Base-by-base conservation (phyloP, 495 filamentous ascomycete genomes). In the Penicillium steckii region DNA sequence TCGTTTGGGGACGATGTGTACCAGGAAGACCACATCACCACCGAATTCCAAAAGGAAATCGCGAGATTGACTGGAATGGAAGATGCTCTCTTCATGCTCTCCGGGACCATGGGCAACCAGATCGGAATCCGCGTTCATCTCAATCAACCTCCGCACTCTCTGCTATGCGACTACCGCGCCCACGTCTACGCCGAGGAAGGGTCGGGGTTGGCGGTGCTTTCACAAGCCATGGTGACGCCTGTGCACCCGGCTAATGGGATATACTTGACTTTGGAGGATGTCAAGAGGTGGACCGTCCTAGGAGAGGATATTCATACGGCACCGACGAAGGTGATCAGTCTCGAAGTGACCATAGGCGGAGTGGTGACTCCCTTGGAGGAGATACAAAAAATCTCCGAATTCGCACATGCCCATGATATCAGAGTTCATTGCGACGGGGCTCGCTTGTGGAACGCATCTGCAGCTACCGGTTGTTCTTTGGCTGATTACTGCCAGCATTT, bases 41-140 rank as follows among this genome's bases (percentile, higher is more conserved):
- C 63, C 12, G 70, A 77, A 53, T 83, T 95, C 44, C 82, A 87
- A 68, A 57, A 74, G 15, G 80, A 84, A 56, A 75, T 91, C 35
- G 85, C 87, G 33, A 62, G 68, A n/a, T 72, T 91, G 7, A 80
- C 86, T 10, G 82, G 80, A 56, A 86, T 88, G 62, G 79, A 85
- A 52, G 82, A 82, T 17, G 84, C 79, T 0, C 74, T 92, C 0
- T 85, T 93, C 52, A 87, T 91, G 29, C 72, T 91, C 17, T 88
- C 85, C 1, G 90, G 90, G 5, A 94, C 90, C 8, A 91, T 92
- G 87, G 90, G 86, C 27, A 94, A 94, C 70, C 88, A 91, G 57
- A 70, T 94, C 48, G 82, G 80, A 12, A 60, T 94, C 15, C 80
- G 88, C 6, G 71, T 86, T 1, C 78, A 88, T 48, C 77, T 94